Conservation (phyloP, 352 stramenopile species). For the Saprolegnia diclina region DNA sequence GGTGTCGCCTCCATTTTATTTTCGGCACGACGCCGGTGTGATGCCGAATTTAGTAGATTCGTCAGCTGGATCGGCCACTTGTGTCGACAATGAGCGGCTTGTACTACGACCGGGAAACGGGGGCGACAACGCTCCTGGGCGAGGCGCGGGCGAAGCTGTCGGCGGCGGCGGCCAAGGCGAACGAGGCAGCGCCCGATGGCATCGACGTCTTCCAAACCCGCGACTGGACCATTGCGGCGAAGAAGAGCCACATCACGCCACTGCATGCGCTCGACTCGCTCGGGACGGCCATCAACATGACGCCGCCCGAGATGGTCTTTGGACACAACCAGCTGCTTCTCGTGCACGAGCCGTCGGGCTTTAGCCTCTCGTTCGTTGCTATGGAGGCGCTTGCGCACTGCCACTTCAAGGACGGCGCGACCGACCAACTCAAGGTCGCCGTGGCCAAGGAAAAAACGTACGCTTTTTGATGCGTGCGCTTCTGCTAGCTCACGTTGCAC, state of each 20-base stretch:
- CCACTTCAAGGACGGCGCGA: constrained; percentile 45
- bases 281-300: constrained; percentile 36
- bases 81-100: constrained; percentile 1
- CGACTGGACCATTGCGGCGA: constrained; percentile 63
- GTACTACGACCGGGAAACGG: constrained; percentile 51
- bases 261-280: constrained; percentile 63
- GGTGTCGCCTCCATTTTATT: background rate
- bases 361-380: constrained; percentile 73
- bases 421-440: constrained; percentile 72
- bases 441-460: constrained; percentile 75
- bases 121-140: constrained; percentile 45
- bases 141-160: constrained; percentile 31
- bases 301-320: constrained; percentile 82
- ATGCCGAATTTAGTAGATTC: background rate
- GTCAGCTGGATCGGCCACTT: background rate
- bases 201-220: constrained; percentile 61
- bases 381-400: constrained; percentile 68
- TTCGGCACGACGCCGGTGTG: background rate
- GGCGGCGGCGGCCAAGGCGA: constrained; percentile 29
- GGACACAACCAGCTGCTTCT: constrained; percentile 75
- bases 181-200: constrained; percentile 47
- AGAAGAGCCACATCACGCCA: constrained; percentile 80
- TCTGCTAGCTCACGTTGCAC: constrained; percentile 1
- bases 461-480: constrained; percentile 22
- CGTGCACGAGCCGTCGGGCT: constrained; percentile 56